Base-by-base conservation (phyloP, 306 rosid genomes). In the Elaeagnus macrophylla region DNA sequence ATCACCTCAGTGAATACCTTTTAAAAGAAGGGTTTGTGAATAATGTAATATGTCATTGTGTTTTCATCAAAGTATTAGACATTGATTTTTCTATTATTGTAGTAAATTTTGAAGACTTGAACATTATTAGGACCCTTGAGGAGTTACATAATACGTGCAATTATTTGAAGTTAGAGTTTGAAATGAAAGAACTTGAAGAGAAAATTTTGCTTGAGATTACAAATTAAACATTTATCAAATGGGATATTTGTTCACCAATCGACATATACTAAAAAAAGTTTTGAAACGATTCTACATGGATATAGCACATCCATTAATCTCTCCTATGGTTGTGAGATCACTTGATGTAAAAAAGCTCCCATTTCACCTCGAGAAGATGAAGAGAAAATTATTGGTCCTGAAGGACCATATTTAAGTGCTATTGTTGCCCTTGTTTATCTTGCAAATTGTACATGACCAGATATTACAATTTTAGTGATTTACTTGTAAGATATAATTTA, bases 391-490 rank as follows among this genome's bases (percentile, higher is more conserved):
- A 17, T 67, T 43, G 18, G 54, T 67, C 42, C 12, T 17, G 7
- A 59, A 59, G 50, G 51, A 52, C 12, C 56, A 43, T 59, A 59
- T 36, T 10, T 52, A 10, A 67, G 66, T 67, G 36, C 35, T 8
- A 67, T 67, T 2, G 39, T 48, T n/a, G 55, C 53, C 20, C 48
- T 49, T 5, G 9, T 39, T 5, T 39, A 9, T 39, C 42, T 39
- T 39, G 42, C 42, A 39, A 39, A 39, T 39, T 37, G 18, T 15
- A 49, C 48, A 2, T 0, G 13, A 5, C 25, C 9, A 0, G 12
- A 37, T 13, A 64, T 54, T 11, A 17, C 48, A 0, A 35, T 48
- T 41, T 44, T 9, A 1, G 8, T 42, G n/a, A n/a, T n/a, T n/a
- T n/a, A n/a, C n/a, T n/a, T n/a, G n/a, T n/a, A n/a, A n/a, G n/a